These are phyloP conservation scores for Coix lacrymajobi DNA, from an alignment of 176 grass and related monocot species.

Conservation along the genomic window DNA sequence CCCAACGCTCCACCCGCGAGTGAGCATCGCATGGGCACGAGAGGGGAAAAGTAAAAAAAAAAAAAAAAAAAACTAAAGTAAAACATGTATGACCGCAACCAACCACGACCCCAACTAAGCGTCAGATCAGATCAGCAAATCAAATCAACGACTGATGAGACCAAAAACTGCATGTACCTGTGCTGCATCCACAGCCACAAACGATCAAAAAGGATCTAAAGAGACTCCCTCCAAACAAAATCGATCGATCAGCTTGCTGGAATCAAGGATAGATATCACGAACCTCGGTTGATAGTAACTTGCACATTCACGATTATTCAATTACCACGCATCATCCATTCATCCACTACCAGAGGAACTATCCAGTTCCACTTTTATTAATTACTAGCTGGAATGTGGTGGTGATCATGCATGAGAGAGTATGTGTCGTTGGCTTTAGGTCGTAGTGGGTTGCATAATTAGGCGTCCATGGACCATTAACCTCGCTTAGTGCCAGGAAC, in stretches of 20 bases:
- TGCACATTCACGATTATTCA: background rate
- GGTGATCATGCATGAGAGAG: background rate
- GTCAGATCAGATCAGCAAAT: background rate
- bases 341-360: conserved; percentile 31
- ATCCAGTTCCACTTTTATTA: conserved; percentile 1
- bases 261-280: conserved; percentile 26
- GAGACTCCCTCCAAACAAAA: background rate
- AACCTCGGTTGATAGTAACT: conserved; percentile 37
- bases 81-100: background rate
- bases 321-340: background rate
- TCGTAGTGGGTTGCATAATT: conserved; percentile 50
- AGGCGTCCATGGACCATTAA: conserved; percentile 24
- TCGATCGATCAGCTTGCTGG: background rate
- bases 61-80: background rate
- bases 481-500: background rate
- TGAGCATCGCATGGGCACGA: conserved; percentile 13
- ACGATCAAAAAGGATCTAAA: background rate
- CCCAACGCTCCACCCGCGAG: conserved; percentile 25
- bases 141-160: background rate
- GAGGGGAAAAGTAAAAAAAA: too few species aligned
- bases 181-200: conserved; percentile 34
- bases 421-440: conserved; percentile 27
- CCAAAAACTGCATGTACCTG: background rate
- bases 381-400: background rate
- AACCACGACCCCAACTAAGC: conserved; percentile 12